phyloP scores from a whole-genome alignment of 2,329 filamentous ascomycete species.

The Hypoxylon sp. region DNA sequence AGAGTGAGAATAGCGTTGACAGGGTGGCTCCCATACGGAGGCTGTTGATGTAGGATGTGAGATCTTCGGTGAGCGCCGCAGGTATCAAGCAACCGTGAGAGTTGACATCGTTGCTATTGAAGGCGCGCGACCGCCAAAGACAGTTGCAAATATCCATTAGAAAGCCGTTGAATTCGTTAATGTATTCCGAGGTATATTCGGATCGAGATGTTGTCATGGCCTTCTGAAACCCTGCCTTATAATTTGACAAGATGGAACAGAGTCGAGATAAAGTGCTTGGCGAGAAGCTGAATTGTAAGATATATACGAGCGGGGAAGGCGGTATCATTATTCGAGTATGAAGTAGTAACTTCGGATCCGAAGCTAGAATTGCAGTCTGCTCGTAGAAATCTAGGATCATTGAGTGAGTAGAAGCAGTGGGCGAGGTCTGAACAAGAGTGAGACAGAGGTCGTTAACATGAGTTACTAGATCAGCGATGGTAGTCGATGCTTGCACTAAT shows the following conservation, averaged over 20 bases:
- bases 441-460: constrained; percentile 70
- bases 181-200: constrained; percentile 69
- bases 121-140: constrained; percentile 81
- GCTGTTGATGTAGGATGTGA: constrained; percentile 63
- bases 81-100: constrained; percentile 68
- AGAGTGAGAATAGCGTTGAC: constrained; percentile 67
- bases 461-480: constrained; percentile 59
- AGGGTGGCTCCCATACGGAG: constrained; percentile 64
- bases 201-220: constrained; percentile 47
- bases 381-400: constrained; percentile 79
- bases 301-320: constrained; percentile 76
- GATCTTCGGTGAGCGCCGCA: constrained; percentile 58
- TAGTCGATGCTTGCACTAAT: constrained; percentile 54
- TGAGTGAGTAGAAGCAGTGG: constrained; percentile 61
- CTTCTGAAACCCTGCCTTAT: constrained; percentile 81
- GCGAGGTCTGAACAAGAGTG: constrained; percentile 69
- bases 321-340: constrained; percentile 77
- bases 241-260: constrained; percentile 76
- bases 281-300: constrained; percentile 75
- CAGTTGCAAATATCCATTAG: constrained; percentile 90
- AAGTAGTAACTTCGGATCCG: constrained; percentile 63
- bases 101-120: constrained; percentile 74
- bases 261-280: constrained; percentile 75
- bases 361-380: constrained; percentile 68
- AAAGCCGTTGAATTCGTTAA: constrained; percentile 83